These are phyloP conservation scores for Camelina hispida DNA, from an alignment of 345 rosid genomes.

Conservation along the genomic window DNA sequence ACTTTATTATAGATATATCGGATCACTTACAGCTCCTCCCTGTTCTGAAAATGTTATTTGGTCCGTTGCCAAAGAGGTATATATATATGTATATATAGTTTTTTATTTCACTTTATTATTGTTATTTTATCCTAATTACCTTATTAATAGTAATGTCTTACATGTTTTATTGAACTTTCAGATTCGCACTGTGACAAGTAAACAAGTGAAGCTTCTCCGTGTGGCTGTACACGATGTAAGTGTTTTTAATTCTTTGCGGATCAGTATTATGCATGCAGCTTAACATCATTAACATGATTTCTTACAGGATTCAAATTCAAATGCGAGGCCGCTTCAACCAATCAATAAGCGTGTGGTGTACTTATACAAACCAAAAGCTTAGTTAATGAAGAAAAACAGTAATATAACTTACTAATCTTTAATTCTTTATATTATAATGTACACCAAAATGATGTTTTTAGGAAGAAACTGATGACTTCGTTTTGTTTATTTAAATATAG, in stretches of 20 bases:
- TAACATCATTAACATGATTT: background rate
- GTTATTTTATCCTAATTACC: background rate
- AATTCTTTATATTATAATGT: background rate
- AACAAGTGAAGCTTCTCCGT: conserved; percentile 67
- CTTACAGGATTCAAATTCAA: conserved; percentile 59
- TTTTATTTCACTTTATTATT: background rate
- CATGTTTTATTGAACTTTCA: conserved; percentile 29
- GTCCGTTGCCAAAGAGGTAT: conserved; percentile 66
- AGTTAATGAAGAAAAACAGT: conserved; percentile 3
- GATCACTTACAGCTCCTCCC: conserved; percentile 89
- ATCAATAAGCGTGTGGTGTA: conserved; percentile 48
- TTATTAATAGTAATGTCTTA: background rate
- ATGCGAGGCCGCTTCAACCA: conserved; percentile 68
- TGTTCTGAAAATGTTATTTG: conserved; percentile 74
- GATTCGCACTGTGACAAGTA: conserved; percentile 62
- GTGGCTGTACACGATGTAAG: conserved; percentile 85
- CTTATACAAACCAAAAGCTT: conserved; percentile 46
- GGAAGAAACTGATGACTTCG: background rate
- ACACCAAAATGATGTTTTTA: background rate
- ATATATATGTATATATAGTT: background rate
- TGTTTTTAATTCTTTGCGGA: background rate
- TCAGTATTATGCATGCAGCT: background rate
- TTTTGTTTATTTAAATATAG: background rate
- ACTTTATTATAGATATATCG: conserved; percentile 68
- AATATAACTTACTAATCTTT: background rate